phyloP scores from a whole-genome alignment of 169 alveolate genomes.

The Cryptosporidium parvum region DNA sequence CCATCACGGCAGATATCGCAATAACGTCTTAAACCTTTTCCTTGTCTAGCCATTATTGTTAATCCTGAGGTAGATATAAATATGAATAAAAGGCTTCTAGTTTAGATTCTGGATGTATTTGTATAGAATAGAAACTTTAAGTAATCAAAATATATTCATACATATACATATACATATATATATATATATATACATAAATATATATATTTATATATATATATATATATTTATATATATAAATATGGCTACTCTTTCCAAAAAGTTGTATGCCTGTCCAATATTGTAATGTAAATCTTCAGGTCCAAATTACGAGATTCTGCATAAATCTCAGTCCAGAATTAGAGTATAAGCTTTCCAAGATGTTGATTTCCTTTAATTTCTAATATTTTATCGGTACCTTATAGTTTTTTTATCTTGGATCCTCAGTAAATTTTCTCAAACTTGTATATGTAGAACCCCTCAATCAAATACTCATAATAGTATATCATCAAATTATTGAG shows the following conservation, averaged over 20 bases:
- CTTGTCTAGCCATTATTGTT: constrained; percentile 50
- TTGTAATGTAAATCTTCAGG: background rate
- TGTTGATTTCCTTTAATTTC: background rate
- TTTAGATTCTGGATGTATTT: background rate
- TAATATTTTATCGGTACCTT: constrained; percentile 1
- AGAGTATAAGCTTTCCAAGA: background rate
- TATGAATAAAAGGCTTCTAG: background rate
- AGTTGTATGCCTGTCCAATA: background rate
- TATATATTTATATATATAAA: background rate
- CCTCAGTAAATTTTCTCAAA: constrained; percentile 27
- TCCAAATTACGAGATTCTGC: constrained; percentile 4
- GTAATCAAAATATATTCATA: background rate
- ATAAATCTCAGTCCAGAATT: constrained; percentile 12
- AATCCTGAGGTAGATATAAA: background rate
- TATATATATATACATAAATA: background rate
- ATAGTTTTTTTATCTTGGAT: constrained; percentile 25
- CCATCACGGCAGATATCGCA: constrained; percentile 76
- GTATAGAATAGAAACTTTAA: background rate
- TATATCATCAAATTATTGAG: constrained; percentile 17
- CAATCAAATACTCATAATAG: constrained; percentile 10
- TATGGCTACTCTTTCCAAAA: background rate
- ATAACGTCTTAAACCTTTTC: constrained; percentile 63
- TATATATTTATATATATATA: background rate
- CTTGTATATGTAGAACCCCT: constrained; percentile 18
- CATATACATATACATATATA: background rate